These are phyloP conservation scores for Exserohilum turcica DNA, from an alignment of 2,329 filamentous ascomycete genomes.

Conservation along the genomic window DNA sequence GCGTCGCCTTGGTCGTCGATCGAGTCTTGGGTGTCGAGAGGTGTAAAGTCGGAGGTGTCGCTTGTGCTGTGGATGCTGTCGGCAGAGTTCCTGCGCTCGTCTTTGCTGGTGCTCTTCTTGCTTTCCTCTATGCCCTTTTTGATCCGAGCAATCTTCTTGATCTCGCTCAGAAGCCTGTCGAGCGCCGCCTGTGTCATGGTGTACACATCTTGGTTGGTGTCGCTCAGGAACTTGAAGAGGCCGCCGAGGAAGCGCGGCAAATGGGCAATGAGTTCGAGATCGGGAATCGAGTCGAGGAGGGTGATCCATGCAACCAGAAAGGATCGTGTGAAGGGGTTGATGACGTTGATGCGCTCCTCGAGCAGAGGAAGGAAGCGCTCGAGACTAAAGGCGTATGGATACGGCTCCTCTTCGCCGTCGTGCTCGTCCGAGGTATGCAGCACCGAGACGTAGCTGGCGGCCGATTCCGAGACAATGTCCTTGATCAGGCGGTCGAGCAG, in stretches of 20 bases:
- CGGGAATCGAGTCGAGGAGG: conserved; percentile 91
- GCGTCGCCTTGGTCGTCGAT: conserved; percentile 60
- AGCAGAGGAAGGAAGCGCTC: conserved; percentile 89
- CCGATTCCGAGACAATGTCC: conserved; percentile 94
- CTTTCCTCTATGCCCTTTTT: conserved; percentile 92
- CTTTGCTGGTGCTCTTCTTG: conserved; percentile 69
- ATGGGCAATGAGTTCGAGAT: conserved; percentile 91
- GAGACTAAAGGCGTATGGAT: conserved; percentile 75
- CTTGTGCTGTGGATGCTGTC: conserved; percentile 55
- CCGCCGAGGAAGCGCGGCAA: conserved; percentile 90
- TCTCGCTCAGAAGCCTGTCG: conserved; percentile 89
- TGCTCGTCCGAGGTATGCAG: conserved; percentile 67
- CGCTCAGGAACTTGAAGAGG: conserved; percentile 87
- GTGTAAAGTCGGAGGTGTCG: conserved; percentile 64
- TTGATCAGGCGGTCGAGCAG: conserved; percentile 92
- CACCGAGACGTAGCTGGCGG: conserved; percentile 90
- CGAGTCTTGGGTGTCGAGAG: conserved; percentile 48
- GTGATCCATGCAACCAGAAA: conserved; percentile 98
- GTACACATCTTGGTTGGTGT: conserved; percentile 91
- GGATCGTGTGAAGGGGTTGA: conserved; percentile 92
- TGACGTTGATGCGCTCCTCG: conserved; percentile 90
- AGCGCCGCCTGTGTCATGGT: conserved; percentile 86
- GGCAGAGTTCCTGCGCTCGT: conserved; percentile 70
- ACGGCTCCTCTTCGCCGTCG: conserved; percentile 25
- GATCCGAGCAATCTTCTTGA: conserved; percentile 89